Base-by-base conservation (phyloP, 257 asterid genomes). In the Avicennia marina region DNA sequence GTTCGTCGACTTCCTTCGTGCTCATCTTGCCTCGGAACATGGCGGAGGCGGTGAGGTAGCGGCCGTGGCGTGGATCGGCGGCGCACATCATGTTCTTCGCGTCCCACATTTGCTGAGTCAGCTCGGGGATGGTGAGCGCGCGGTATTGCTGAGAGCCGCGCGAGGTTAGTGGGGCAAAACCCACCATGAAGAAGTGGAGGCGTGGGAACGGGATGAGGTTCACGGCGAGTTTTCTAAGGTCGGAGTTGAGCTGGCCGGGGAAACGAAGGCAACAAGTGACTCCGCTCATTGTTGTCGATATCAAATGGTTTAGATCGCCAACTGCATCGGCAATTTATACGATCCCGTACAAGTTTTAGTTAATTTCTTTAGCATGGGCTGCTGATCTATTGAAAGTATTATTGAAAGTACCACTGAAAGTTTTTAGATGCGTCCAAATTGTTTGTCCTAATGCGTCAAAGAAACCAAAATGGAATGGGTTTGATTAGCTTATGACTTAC, bases 21-120 rank as follows among this genome's bases (percentile, higher is more conserved):
- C 89, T 84, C 94, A 84, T 81, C 58, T 70, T 76, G 16, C 94
- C 89, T 0, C 94, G 53, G 77, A 84, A 84, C 89, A 84, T 79
- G 47, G 94, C 94, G 2, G 94, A 84, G 22, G 94, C 89, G 0
- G 87, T 84, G n/a, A 84, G 73, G 73, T 84, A 84, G 1, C 94
- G 82, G 4, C 93, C 93, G 20, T 83, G 93, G 34, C 87, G 85
- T 7, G 93, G 93, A 60, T 83, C 91, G 7, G 87, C 91, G 2
- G 87, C 91, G 36, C 87, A 83, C 91, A 80, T 83, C 91, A 83
- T 83, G 85, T 80, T 80, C 72, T 80, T 83, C 9, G 88, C 72
- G 64, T 80, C 93, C 94, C 94, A 81, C 94, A 81, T 84, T 59
- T 84, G 94, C 46, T 84, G 94, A 2, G 94, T 84, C 49, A 81